phyloP scores from a whole-genome alignment of 306 rosid genomes.

The Lathyrus oleraceus region DNA sequence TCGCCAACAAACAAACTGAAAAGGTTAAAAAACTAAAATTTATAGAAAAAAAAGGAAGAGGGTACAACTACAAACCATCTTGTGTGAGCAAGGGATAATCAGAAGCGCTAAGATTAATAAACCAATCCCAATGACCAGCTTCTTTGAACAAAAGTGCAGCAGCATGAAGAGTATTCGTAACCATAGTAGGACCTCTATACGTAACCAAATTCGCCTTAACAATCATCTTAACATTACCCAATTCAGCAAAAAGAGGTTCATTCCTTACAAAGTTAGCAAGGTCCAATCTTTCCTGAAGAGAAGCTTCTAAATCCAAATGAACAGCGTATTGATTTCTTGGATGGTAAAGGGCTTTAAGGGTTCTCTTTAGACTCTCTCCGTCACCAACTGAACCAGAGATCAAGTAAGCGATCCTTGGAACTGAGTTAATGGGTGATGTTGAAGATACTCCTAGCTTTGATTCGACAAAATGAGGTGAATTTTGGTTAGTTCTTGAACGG shows the following conservation, averaged over 20 bases:
- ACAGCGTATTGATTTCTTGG: constrained; percentile 53
- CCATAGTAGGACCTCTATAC: constrained; percentile 58
- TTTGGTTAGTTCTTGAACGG: background rate
- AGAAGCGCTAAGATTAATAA: constrained; percentile 54
- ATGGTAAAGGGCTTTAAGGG: constrained; percentile 53
- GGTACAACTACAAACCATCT: constrained; percentile 63
- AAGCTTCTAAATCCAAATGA: constrained; percentile 56
- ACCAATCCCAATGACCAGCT: constrained; percentile 56
- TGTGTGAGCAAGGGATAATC: constrained; percentile 57
- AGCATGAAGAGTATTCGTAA: constrained; percentile 54
- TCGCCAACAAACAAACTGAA: constrained; percentile 20
- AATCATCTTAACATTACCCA: constrained; percentile 50
- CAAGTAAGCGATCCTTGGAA: constrained; percentile 54
- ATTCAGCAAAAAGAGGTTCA: constrained; percentile 40
- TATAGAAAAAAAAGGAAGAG: background rate
- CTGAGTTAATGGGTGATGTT: constrained; percentile 16
- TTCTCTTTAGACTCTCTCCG: constrained; percentile 42
- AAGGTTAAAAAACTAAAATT: background rate
- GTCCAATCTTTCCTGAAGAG: constrained; percentile 45
- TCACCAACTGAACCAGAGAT: constrained; percentile 58
- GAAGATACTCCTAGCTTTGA: constrained; percentile 45
- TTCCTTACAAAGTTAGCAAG: constrained; percentile 38
- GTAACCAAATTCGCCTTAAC: constrained; percentile 57
- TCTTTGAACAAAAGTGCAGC: constrained; percentile 50
- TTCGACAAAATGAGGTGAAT: constrained; percentile 41